Conservation (phyloP, 2,329 filamentous ascomycete genomes). For the Penicillium expansum region DNA sequence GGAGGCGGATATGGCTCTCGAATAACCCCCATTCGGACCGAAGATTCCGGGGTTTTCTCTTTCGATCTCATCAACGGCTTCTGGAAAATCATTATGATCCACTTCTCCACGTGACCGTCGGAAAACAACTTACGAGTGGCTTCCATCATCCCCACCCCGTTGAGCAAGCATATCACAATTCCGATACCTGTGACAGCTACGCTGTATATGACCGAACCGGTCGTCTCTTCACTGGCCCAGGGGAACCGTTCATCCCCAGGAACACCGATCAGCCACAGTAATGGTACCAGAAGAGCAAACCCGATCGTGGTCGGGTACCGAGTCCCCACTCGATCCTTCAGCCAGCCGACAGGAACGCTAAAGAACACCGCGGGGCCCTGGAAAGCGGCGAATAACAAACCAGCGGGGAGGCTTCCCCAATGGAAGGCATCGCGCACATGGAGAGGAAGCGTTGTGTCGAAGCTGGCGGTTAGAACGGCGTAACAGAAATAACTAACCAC, state of each 20-base stretch:
- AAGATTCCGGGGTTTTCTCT: conserved; percentile 23
- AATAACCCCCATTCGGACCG: conserved; percentile 28
- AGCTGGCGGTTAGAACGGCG: conserved; percentile 52
- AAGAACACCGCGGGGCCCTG: conserved; percentile 58
- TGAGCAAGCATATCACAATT: conserved; percentile 23
- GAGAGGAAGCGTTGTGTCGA: conserved; percentile 57
- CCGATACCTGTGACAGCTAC: conserved; percentile 21
- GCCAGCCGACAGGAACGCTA: conserved; percentile 56
- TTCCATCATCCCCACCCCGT: conserved; percentile 31
- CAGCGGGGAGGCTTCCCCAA: conserved; percentile 55
- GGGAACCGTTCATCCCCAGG: conserved; percentile 29
- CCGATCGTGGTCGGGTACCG: conserved; percentile 26
- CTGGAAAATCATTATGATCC: conserved; percentile 1
- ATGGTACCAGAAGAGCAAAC: conserved; percentile 21
- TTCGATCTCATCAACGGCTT: conserved; percentile 24
- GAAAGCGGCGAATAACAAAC: conserved; percentile 56
- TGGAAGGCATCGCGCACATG: conserved; percentile 53
- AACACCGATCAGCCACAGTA: conserved; percentile 30
- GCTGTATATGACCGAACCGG: conserved; percentile 25
- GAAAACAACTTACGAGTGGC: conserved; percentile 26
- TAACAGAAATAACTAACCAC: conserved; percentile 47
- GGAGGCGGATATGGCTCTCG: conserved; percentile 23
- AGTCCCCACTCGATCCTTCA: conserved; percentile 31
- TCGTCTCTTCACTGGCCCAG: conserved; percentile 20
- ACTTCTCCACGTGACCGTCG: neutral